Evolutionary conservation across 2,329 filamentous ascomycete genomes (phyloP).

Genomic region (Calonectria honghensis): DNA sequence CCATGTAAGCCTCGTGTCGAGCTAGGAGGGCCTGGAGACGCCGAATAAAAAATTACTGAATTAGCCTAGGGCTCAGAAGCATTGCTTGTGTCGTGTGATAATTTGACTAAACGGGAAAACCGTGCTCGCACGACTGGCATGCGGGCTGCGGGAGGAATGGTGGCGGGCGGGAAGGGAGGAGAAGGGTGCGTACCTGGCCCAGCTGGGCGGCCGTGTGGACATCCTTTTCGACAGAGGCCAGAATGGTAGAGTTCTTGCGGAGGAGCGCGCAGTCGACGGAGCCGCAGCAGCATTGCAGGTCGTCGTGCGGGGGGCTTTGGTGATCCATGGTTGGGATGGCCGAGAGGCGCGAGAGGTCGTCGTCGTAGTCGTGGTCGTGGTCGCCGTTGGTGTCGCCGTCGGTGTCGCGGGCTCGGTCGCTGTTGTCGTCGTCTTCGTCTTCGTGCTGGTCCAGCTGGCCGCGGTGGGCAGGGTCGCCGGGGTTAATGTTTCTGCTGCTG

Average conservation of each 20-base stretch:
- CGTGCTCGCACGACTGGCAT: constrained; percentile 46
- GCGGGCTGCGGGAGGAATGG: constrained; percentile 52
- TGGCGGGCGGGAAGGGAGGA: constrained; percentile 45
- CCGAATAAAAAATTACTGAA: constrained; percentile 67
- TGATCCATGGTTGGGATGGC: constrained; percentile 52
- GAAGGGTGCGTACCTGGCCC: constrained; percentile 86
- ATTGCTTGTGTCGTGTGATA: constrained; percentile 43
- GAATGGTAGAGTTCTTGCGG: constrained; percentile 84
- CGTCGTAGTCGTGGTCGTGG: not conserved
- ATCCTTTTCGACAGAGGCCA: constrained; percentile 90
- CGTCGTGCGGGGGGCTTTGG: constrained; percentile 54
- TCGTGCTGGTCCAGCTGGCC: not conserved
- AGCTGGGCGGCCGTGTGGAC: constrained; percentile 90
- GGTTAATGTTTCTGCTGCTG: constrained; percentile 26
- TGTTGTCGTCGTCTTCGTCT: not conserved
- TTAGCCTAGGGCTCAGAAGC: constrained; percentile 74
- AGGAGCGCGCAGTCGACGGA: constrained; percentile 86
- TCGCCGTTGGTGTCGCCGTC: not conserved
- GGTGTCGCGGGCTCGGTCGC: not conserved
- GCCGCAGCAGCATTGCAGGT: constrained; percentile 88
- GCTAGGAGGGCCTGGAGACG: constrained; percentile 87
- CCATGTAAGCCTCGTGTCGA: constrained; percentile 95
- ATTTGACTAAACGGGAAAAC: constrained; percentile 25
- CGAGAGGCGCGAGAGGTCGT: constrained; percentile 32
- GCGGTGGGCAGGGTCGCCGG: not conserved